Conservation (phyloP, 495 filamentous ascomycete genomes). For the Chaetomidium leptoderma region DNA sequence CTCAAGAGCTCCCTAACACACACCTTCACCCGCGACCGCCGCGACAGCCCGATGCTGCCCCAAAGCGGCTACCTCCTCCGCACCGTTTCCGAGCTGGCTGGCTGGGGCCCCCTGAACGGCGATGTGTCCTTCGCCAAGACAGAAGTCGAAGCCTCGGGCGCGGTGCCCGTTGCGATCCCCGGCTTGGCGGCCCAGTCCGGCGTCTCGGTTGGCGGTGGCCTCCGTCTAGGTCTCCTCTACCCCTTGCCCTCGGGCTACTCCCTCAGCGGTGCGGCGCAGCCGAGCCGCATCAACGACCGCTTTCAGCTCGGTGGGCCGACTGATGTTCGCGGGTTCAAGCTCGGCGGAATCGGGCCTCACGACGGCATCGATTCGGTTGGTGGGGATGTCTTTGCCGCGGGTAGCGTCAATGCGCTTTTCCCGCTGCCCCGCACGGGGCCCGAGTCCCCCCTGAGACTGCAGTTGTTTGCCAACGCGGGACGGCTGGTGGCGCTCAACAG, state of each 20-base stretch:
- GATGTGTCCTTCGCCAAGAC: constrained; percentile 89
- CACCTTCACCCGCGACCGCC: constrained; percentile 70
- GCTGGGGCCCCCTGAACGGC: constrained; percentile 75
- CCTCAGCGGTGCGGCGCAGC: constrained; percentile 48
- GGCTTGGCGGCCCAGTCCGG: constrained; percentile 65
- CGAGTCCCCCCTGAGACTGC: constrained; percentile 79
- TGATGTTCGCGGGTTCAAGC: constrained; percentile 88
- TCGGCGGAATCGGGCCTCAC: constrained; percentile 80
- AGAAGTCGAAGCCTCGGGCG: constrained; percentile 74
- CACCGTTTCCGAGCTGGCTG: constrained; percentile 74
- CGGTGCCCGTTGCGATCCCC: constrained; percentile 65
- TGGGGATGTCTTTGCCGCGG: constrained; percentile 86
- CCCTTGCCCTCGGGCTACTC: constrained; percentile 56
- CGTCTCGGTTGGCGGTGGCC: constrained; percentile 50
- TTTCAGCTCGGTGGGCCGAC: constrained; percentile 93
- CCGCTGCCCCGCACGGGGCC: constrained; percentile 74
- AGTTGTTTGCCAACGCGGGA: constrained; percentile 88
- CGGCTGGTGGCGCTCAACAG: constrained; percentile 71
- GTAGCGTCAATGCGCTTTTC: constrained; percentile 74
- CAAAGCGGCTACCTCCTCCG: constrained; percentile 74
- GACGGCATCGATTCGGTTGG: constrained; percentile 82
- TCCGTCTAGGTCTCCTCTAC: constrained; percentile 55
- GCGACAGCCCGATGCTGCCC: constrained; percentile 79
- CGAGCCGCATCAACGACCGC: constrained; percentile 85
- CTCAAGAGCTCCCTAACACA: constrained; percentile 83